These are phyloP conservation scores for Marchantia polymorpha DNA, from an alignment of 225 moss, liverwort and hornwort species.

Conservation along the genomic window DNA sequence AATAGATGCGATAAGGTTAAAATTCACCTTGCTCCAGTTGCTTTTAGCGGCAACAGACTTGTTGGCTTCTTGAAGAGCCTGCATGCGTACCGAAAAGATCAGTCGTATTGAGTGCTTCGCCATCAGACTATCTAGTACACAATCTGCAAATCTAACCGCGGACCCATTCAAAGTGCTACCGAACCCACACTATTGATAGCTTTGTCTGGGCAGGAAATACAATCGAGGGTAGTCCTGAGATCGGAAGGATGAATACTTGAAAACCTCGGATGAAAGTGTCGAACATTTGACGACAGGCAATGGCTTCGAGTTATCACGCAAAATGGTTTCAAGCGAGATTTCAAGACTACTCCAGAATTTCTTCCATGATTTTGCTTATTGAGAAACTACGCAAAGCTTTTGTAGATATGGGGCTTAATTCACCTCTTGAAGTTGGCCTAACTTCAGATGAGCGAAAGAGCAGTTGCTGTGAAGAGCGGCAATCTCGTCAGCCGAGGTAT, in stretches of 20 bases:
- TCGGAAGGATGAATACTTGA: not conserved
- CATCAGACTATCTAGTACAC: not conserved
- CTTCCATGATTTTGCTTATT: too few relatives aligned
- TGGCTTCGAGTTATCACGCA: not conserved
- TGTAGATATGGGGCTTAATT: not conserved
- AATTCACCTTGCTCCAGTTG: slow-evolving; percentile 51
- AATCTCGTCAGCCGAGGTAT: slow-evolving; percentile 31
- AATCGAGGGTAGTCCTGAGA: too few relatives aligned
- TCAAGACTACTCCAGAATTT: not conserved
- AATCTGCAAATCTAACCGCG: not conserved
- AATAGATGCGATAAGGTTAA: not conserved
- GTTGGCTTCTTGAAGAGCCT: slow-evolving; percentile 49
- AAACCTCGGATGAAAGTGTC: not conserved
- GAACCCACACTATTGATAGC: not conserved
- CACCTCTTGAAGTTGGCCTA: slow-evolving; percentile 55
- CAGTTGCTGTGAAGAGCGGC: slow-evolving; percentile 70
- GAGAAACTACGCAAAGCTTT: too few relatives aligned
- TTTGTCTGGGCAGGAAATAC: too few relatives aligned
- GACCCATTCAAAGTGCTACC: not conserved
- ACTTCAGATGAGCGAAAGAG: slow-evolving; percentile 75
- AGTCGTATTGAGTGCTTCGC: slow-evolving; percentile 1
- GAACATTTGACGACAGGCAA: not conserved
- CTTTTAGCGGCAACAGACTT: slow-evolving; percentile 39
- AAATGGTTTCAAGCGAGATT: not conserved
- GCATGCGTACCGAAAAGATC: slow-evolving; percentile 9